phyloP scores from a whole-genome alignment of 2,329 filamentous ascomycete genomes.

The Sarocladium oryzae region DNA sequence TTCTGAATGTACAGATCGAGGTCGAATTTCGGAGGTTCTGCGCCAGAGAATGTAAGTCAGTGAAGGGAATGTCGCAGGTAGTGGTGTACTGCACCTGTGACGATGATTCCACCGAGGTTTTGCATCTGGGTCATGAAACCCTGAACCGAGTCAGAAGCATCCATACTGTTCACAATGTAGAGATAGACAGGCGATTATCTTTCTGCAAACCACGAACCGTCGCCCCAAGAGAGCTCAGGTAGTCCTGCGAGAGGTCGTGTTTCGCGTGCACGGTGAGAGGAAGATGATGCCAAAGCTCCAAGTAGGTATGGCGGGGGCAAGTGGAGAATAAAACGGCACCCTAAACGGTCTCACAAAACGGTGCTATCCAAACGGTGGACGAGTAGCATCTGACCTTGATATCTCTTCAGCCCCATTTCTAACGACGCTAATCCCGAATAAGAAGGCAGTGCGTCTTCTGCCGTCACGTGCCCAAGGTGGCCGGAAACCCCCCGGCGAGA shows the following conservation, averaged over 20 bases:
- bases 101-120: conserved; percentile 38
- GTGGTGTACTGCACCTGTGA: too few species aligned
- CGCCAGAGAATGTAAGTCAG: neutral
- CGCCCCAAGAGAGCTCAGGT: neutral
- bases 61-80: too few species aligned
- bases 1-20: conserved; percentile 86
- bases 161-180: neutral
- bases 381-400: too few species aligned
- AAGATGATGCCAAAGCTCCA: neutral
- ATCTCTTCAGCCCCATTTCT: too few species aligned
- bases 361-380: too few species aligned
- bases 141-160: conserved; percentile 19
- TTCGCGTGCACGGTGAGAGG: neutral
- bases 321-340: conserved; percentile 3
- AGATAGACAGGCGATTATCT: neutral
- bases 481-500: too few species aligned
- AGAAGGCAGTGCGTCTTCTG: too few species aligned
- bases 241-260: conserved; percentile 1
- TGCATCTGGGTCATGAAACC: conserved; percentile 42
- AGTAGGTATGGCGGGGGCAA: conserved; percentile 4
- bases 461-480: too few species aligned
- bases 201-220: neutral
- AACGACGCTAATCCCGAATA: too few species aligned
- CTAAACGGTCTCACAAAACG: neutral
- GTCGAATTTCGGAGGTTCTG: conserved; percentile 81